These are phyloP conservation scores for Colletotrichum sp. DNA, from an alignment of 2,329 filamentous ascomycete genomes.

Conservation along the genomic window DNA sequence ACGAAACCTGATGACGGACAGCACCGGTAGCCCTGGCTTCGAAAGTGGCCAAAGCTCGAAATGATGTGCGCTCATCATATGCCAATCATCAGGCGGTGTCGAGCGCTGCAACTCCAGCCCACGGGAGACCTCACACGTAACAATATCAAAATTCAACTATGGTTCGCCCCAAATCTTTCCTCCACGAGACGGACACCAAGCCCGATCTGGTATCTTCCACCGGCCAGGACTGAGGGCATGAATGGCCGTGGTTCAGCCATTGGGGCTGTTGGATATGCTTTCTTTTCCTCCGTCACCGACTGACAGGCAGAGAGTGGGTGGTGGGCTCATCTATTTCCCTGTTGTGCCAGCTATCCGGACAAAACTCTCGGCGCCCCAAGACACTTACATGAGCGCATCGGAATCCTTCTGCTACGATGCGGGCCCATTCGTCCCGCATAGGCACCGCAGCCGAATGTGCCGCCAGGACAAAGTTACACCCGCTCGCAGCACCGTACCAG, in stretches of 20 bases:
- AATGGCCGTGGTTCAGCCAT: not conserved
- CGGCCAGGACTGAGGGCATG: not conserved
- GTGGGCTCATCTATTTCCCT: constrained; percentile 3
- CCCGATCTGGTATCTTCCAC: not conserved
- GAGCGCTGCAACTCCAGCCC: not conserved
- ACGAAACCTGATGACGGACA: not conserved
- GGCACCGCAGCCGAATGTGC: not conserved
- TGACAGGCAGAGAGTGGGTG: not conserved
- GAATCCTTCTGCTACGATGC: not conserved
- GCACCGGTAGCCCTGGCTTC: not conserved
- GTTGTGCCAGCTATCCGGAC: not conserved
- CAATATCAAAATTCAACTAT: not conserved
- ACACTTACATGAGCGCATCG: not conserved
- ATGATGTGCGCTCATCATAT: not conserved
- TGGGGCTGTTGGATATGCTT: not conserved
- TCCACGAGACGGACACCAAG: not conserved
- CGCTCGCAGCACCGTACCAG: not conserved
- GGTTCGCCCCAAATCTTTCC: not conserved
- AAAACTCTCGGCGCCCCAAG: not conserved
- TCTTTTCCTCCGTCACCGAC: not conserved
- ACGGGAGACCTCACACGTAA: not conserved
- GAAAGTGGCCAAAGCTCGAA: not conserved
- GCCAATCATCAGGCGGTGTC: not conserved
- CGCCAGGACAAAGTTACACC: not conserved
- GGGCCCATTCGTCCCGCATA: not conserved